phyloP scores from a whole-genome alignment of 805 yeast genomes.

The Ogataea salicorniae region DNA sequence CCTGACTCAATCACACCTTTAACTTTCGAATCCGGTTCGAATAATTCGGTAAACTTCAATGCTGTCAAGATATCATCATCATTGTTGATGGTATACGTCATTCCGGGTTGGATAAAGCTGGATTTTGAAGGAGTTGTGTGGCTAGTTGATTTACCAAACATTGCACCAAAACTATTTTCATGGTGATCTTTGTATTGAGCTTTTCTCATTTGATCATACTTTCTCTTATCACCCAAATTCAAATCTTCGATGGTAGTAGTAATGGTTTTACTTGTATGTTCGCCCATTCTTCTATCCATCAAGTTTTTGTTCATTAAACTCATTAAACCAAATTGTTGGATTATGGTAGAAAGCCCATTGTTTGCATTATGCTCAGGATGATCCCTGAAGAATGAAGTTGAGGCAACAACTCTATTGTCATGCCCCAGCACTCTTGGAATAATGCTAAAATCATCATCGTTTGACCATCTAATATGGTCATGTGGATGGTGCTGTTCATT shows the following conservation, averaged over 20 bases:
- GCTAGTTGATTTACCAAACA: not conserved
- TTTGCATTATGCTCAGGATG: constrained; percentile 23
- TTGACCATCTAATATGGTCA: constrained; percentile 25
- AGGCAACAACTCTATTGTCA: constrained; percentile 3
- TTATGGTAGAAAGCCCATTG: constrained; percentile 12
- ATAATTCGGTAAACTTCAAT: constrained; percentile 20
- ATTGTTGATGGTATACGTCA: constrained; percentile 12
- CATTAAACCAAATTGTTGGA: constrained; percentile 22
- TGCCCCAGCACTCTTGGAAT: constrained; percentile 21
- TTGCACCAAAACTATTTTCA: too few species aligned
- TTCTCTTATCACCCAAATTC: constrained; percentile 12
- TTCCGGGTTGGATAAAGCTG: constrained; percentile 25
- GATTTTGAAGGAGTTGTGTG: constrained; percentile 6
- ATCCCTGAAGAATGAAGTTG: constrained; percentile 23
- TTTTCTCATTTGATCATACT: constrained; percentile 10
- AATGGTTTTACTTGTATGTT: not conserved
- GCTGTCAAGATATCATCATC: constrained; percentile 8
- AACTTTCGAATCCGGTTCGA: constrained; percentile 8
- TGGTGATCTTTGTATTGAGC: not conserved
- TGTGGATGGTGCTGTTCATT: constrained; percentile 3
- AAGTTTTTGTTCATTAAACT: constrained; percentile 24
- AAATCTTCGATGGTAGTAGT: not conserved
- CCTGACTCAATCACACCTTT: constrained; percentile 22
- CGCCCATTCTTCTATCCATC: constrained; percentile 13
- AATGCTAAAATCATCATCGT: constrained; percentile 18